Base-by-base conservation (phyloP, 225 moss, liverwort and hornwort species). In the Polytrichum commune region DNA sequence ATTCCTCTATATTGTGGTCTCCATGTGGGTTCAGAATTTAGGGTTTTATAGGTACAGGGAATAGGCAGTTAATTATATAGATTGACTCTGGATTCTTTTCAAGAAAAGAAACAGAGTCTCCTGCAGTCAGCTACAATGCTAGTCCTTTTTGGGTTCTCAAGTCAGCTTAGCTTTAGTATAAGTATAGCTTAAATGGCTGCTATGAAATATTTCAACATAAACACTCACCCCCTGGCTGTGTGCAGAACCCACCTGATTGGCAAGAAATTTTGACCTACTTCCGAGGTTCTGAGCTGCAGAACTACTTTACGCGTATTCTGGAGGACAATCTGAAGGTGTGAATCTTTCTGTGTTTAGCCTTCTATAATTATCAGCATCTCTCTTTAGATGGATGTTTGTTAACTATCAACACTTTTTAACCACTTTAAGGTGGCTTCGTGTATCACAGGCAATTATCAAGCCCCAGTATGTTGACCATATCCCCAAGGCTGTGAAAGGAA, bases 401-500 rank as follows among this genome's bases (percentile, higher is more conserved):
- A n/a, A 29, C 32, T 62, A 66, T 27, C 18, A 64, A 18, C 63
- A 30, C 20, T 60, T 5, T 55, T 22, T 65, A 29, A 58, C 4
- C 27, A 22, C 28, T 68, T 69, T 29, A 5, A 60, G 58, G 33
- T 73, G 67, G 64, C 35, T 73, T 18, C 2, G 64, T 58, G 68
- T 53, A 53, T 38, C 23, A 67, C 86, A 95, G 95, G 96, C 96
- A 18, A 92, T 92, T 66, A 93, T 96, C 77, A 96, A 96, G 71
- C 96, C 93, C 32, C 93, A 96, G 77, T 93, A 96, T 8, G 96
- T 96, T 18, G 96, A 96, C 65, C 96, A 96, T 46, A 96, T 96
- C 55, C 96, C 93, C 0, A 96, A 96, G 74, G 96, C 96, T 32
- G 96, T 96, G 55, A 92, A 93, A 77, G 96, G 96, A 5, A 96